Base-by-base conservation (phyloP, 805 yeast species). In the Nakazawaea molendinolei region DNA sequence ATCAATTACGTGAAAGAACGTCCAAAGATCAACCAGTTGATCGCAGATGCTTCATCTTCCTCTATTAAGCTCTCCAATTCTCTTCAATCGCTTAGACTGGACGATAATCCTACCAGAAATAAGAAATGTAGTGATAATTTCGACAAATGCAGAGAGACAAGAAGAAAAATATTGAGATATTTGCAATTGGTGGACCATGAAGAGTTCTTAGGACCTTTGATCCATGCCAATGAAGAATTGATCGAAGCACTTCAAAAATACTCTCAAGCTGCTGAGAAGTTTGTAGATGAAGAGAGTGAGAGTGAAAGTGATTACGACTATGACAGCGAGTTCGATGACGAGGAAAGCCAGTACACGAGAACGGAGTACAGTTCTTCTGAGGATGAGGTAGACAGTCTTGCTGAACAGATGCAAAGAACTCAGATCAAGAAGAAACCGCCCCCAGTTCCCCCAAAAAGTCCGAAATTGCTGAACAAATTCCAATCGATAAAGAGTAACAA, bases 171-270 rank as follows among this genome's bases (percentile, higher is more conserved):
- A 12, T 65, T 92, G 44, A 65, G 86, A 43, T 87, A 87, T 53
- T 67, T 92, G 45, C 97, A 92, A 58, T 67, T 75, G 34, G 86
- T 87, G 27, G 82, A 85, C 28, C 78, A 77, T 40, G 97, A 89
- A 44, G 95, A 86, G 50, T 82, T 77, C 43, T 60, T 92, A 44
- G 97, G 97, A n/a, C 71, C 86, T 29, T 67, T 92, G 44, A 75
- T 92, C 40, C 80, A 76, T 47, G 94, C 96, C 30, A 92, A 92
- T 53, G 98, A 92, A 49, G 89, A 86, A 53, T 69, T 92, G 42
- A 94, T 92, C 5, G 63, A 63, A 4, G 80, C 87, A 0, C 68
- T 92, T 48, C 74, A 76, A 47, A 59, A 65, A 36, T 89, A 76
- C 53, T 95, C 89, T 40, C 68, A 69, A 32, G 56, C 63, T 61